A percentile compares a stretch with the other conserved stretches of the same genome.
Evolutionary conservation across 2,329 filamentous ascomycete genomes (phyloP).

Genomic region (Paecilomyces formosus): DNA sequence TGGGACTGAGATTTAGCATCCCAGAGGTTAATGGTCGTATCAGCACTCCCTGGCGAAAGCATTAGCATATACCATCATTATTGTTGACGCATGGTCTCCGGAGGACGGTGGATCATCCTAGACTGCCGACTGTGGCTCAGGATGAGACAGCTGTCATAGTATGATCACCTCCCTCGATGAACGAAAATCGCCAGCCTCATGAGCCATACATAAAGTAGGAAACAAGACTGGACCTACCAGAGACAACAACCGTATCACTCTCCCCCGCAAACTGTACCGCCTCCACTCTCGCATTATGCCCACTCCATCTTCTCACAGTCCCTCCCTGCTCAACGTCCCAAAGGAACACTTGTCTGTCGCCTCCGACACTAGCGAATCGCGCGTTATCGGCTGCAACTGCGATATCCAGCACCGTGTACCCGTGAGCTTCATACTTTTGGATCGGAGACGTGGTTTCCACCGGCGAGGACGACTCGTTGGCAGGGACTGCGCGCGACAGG

Average conservation of each 20-base stretch:
- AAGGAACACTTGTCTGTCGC: constrained; percentile 83
- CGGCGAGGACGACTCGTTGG: constrained; percentile 23
- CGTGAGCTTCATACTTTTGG: constrained; percentile 82
- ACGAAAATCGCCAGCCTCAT: neutral
- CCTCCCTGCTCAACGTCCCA: constrained; percentile 85
- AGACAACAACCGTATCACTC: constrained; percentile 64
- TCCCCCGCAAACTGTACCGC: constrained; percentile 71
- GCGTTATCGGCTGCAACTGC: constrained; percentile 68
- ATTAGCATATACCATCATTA: constrained; percentile 1
- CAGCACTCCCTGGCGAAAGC: constrained; percentile 31
- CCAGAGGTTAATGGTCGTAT: constrained; percentile 37
- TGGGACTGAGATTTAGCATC: constrained; percentile 32
- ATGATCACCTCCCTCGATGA: neutral
- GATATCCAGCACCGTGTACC: constrained; percentile 83
- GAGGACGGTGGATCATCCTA: neutral
- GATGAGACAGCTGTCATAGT: neutral
- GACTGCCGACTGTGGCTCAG: neutral
- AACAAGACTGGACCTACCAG: constrained; percentile 37
- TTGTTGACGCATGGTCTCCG: neutral
- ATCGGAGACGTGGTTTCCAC: constrained; percentile 52
- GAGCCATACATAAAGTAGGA: neutral
- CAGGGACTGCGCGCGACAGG: constrained; percentile 62
- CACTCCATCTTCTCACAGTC: constrained; percentile 67
- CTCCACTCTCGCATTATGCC: constrained; percentile 69
- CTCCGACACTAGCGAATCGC: constrained; percentile 77